Percentiles rank a stretch among this genome's conserved stretches.
Evolutionary conservation across 2,329 filamentous ascomycete genomes (phyloP).

Genomic region (Diaporthe longicolla): DNA sequence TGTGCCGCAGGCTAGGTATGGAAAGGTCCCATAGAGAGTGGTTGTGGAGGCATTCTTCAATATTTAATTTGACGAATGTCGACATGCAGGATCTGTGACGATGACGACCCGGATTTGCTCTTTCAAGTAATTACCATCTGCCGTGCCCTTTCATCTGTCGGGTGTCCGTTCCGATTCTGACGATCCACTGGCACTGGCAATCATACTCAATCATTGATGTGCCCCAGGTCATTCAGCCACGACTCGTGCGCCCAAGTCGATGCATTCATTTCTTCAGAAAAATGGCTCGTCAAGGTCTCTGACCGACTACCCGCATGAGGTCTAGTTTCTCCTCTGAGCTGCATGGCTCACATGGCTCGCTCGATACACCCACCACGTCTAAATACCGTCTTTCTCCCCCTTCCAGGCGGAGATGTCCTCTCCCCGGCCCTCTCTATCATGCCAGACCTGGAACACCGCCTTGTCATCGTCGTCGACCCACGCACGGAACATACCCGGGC

Average conservation of each 20-base stretch:
- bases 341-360: too few species aligned
- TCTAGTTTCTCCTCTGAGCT: background rate
- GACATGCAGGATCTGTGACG: background rate
- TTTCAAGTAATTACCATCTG: background rate
- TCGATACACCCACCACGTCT: background rate
- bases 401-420: conserved; percentile 31
- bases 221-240: too few species aligned
- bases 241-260: too few species aligned
- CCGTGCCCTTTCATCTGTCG: background rate
- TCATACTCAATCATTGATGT: too few species aligned
- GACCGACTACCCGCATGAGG: background rate
- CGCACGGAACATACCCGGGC: conserved; percentile 88
- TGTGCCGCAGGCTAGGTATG: background rate
- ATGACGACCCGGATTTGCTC: background rate
- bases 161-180: background rate
- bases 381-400: background rate
- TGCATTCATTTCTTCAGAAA: too few species aligned
- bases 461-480: conserved; percentile 76
- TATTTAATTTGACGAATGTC: background rate
- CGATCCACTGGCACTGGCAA: too few species aligned
- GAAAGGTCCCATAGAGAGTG: background rate
- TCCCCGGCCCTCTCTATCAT: conserved; percentile 42
- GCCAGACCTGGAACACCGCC: conserved; percentile 71
- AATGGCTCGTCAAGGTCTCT: background rate
- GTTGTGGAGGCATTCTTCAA: background rate